Evolutionary conservation across 1,284 basidiomycete genomes (phyloP).

Genomic region (Cystobasidium pallidum): DNA sequence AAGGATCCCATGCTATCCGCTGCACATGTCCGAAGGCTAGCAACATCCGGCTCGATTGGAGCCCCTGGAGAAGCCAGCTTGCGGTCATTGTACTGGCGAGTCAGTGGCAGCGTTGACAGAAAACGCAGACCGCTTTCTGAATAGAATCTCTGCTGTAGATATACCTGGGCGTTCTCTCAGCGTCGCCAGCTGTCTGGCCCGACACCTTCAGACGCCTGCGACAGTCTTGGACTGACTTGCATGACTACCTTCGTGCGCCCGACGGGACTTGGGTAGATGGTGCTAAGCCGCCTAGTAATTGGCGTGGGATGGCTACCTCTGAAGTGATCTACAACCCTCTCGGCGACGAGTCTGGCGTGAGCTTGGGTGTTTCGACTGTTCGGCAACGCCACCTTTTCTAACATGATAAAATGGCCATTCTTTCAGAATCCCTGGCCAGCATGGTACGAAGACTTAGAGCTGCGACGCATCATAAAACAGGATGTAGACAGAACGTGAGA

Average conservation of each 20-base stretch:
- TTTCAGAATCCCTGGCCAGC: conserved; percentile 80
- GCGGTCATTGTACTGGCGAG: conserved; percentile 39
- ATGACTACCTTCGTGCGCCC: conserved; percentile 58
- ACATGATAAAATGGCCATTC: background rate
- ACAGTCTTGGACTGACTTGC: conserved; percentile 50
- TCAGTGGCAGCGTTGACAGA: background rate
- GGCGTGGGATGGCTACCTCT: conserved; percentile 4
- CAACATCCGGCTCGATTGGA: conserved; percentile 26
- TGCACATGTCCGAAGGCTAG: conserved; percentile 23
- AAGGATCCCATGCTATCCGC: conserved; percentile 39
- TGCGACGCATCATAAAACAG: conserved; percentile 81
- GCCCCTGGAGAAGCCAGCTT: conserved; percentile 21
- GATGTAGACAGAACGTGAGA: conserved; percentile 87
- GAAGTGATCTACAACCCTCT: conserved; percentile 22
- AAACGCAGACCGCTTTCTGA: background rate
- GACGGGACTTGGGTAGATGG: conserved; percentile 59
- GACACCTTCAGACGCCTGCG: conserved; percentile 26
- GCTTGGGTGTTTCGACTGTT: background rate
- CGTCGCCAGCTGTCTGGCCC: conserved; percentile 34
- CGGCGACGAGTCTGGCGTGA: conserved; percentile 34
- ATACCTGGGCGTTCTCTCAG: conserved; percentile 23
- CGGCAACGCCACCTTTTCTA: background rate
- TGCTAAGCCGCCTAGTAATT: conserved; percentile 5
- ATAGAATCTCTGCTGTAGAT: conserved; percentile 4
- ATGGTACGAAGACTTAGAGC: conserved; percentile 84